Evolutionary conservation across 2,329 filamentous ascomycete species (phyloP).

Genomic region (Cladophialophora immunda): DNA sequence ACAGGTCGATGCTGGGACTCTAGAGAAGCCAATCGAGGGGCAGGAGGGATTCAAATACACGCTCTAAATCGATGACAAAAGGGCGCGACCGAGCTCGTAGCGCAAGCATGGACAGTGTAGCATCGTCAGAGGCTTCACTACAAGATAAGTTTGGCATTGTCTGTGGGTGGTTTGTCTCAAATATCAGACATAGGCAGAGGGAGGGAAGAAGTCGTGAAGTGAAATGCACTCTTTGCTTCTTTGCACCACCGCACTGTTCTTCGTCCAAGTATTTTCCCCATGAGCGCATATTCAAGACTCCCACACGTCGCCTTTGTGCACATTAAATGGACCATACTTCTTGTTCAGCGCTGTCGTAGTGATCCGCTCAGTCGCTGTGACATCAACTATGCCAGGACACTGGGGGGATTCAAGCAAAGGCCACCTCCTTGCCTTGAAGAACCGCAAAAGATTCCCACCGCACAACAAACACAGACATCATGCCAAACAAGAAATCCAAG

Average conservation of each 20-base stretch:
- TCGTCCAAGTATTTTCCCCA: background rate
- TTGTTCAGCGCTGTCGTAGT: slow-evolving; percentile 5
- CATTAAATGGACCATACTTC: background rate
- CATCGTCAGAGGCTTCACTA: background rate
- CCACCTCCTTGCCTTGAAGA: slow-evolving; percentile 2
- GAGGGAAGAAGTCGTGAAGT: background rate
- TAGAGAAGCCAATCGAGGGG: slow-evolving; percentile 46
- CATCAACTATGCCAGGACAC: slow-evolving; percentile 21
- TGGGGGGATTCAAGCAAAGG: slow-evolving; percentile 14
- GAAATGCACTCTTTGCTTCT: background rate
- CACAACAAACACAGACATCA: slow-evolving; percentile 7
- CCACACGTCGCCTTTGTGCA: background rate
- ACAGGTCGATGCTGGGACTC: slow-evolving; percentile 43
- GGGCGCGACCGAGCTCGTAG: background rate
- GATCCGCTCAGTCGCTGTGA: background rate
- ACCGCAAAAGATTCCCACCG: background rate
- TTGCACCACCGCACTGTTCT: background rate
- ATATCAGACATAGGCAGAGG: background rate
- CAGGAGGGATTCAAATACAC: slow-evolving; percentile 41
- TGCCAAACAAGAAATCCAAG: slow-evolving; percentile 36
- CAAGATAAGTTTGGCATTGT: background rate
- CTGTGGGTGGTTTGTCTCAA: background rate
- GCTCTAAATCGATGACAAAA: slow-evolving; percentile 11
- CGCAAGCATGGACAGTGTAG: background rate
- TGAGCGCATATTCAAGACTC: background rate